These are phyloP conservation scores for Chrysanthemum seticuspe DNA, from an alignment of 129 eudicot species.

Conservation along the genomic window DNA sequence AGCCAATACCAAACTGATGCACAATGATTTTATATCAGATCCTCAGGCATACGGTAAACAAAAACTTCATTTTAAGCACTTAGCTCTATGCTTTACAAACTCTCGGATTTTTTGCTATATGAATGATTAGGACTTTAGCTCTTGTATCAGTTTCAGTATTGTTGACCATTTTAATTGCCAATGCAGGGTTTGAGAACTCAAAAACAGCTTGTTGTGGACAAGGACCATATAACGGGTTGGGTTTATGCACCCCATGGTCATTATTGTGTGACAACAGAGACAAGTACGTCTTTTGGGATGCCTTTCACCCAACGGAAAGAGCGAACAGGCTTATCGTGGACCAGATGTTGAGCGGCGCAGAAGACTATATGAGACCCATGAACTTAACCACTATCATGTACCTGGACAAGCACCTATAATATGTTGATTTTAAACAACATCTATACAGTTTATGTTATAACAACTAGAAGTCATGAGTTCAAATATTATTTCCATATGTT, in stretches of 20 bases:
- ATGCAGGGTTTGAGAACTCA: constrained; percentile 54
- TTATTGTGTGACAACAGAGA: constrained; percentile 51
- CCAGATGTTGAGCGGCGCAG: constrained; percentile 38
- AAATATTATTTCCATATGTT: not conserved
- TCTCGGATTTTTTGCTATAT: too few relatives aligned
- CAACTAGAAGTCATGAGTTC: too few relatives aligned
- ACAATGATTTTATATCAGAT: constrained; percentile 34
- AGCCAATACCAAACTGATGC: constrained; percentile 40
- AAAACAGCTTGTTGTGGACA: constrained; percentile 68
- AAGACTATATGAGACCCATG: constrained; percentile 65
- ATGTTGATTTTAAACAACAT: not conserved
- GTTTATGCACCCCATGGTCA: constrained; percentile 43
- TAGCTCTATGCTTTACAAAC: too few relatives aligned
- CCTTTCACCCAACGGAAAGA: constrained; percentile 63
- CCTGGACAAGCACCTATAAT: constrained; percentile 35
- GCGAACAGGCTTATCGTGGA: constrained; percentile 41
- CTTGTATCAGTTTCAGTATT: not conserved
- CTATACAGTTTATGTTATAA: not conserved
- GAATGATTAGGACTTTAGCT: too few relatives aligned
- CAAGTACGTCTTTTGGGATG: constrained; percentile 56
- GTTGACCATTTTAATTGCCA: not conserved
- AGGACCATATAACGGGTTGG: constrained; percentile 62
- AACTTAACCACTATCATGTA: constrained; percentile 49
- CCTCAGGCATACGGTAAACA: constrained; percentile 49
- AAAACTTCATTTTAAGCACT: not conserved